Evolutionary conservation across 495 filamentous ascomycete species (phyloP), one percentile per base, ranked within the genome.

Genomic region (Neurospora tetraspora): DNA sequence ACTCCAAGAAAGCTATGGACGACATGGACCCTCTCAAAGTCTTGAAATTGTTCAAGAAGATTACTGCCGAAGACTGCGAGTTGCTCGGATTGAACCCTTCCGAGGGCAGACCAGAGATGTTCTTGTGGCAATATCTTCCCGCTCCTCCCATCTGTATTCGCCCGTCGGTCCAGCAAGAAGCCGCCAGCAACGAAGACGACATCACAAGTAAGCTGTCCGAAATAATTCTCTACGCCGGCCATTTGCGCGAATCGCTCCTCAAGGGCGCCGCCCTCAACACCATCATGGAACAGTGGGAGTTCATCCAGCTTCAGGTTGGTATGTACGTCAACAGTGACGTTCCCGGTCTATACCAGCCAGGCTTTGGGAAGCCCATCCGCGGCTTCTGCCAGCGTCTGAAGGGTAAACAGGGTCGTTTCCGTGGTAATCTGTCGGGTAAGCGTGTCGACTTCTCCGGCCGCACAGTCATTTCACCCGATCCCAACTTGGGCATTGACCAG

Each of bases 261-360:
- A 92, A 92, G 75, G 96, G 96, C 45, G 90, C 93, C 10, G 89
- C 93, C 7, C 87, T 99, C 4, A 88, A 91, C 75, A 94, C 90
- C 3, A 92, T 98, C 70, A 97, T 98, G 93, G 96, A 98, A 82
- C 94, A 96, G 73, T 99, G 96, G 96, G 96, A 98, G 77, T 98
- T 94, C 77, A 84, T 99, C 76, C 94, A 97, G 77, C 83, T 97
- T 10, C 94, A 97, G 74, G 91, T 98, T 71, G 96, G 95, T 37
- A 93, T 98, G 85, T 98, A 98, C 78, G 95, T 99, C 75, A 97
- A 99, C 85, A 96, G 94, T 70, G 94, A 97, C 77, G 91, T 94
- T n/a, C 96, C 96, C 14, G 94, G 94, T 9, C 86, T 98, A 18
- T 90, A 93, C 86, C 83, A 91, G 86, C 78, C 83, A 53, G 90